Base-by-base conservation (phyloP, 2,329 filamentous ascomycete species). In the Pezicula carpinea region DNA sequence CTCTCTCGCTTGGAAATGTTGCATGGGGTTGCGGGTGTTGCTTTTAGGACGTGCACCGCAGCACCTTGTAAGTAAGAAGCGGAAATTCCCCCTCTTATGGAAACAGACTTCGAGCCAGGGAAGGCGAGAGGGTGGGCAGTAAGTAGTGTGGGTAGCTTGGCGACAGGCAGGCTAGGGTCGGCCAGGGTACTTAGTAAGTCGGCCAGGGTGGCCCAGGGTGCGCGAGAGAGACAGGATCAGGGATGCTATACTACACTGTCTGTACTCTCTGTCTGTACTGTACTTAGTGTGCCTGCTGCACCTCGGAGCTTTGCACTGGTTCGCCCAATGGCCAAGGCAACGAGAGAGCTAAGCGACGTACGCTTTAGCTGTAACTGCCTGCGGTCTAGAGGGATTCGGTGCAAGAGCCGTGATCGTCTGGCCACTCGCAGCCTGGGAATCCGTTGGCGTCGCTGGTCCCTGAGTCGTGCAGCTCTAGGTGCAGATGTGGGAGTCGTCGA, bases 21-120 rank as follows among this genome's bases (percentile, higher is more conserved):
- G 22, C 38, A 40, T 40, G 43, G 53, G 54, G 50, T 29, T 48
- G 44, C 43, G 50, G 47, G 42, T 47, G 35, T 47, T 49, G 44
- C 19, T 42, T 39, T 43, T 39, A 43, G 52, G 51, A 53, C 52
- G 54, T 55, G 53, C 52, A 47, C 38, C 46, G 19, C 15, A 46
- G 41, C 26, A 19, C 39, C 39, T 44, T 49, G 46, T 38, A 29
- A 44, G 46, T 38, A 29, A 44, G 11, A 36, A 10, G 43, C 47
- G 52, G 53, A 40, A 49, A 42, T 50, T 32, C 43, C 31, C 39
- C 51, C 49, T 51, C 29, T 54, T 52, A 29, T 23, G 51, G 50
- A 44, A 47, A 15, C n/a, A 14, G n/a, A 10, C 21, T 23, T 23
- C 14, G 19, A 26, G 38, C 38, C 38, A 40, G 38, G 38, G 19